These are phyloP conservation scores for Apiospora pterosperma DNA, from an alignment of 2,329 filamentous ascomycete species.

Conservation along the genomic window DNA sequence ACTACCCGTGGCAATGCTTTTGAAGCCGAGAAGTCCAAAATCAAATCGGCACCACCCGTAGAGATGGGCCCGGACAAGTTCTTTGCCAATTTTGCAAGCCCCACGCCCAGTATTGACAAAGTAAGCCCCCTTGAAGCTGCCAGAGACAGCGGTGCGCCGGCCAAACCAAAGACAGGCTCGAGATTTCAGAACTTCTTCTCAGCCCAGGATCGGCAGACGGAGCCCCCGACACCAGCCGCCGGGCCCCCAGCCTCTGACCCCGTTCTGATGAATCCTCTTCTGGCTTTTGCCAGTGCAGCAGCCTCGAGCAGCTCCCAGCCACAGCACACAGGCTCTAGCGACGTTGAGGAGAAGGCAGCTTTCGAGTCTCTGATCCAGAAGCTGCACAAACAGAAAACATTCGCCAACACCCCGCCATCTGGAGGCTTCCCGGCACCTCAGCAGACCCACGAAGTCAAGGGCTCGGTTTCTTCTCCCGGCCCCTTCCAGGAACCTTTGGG, in stretches of 20 bases:
- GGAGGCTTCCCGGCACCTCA: conserved; percentile 26
- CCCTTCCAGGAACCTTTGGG: conserved; percentile 40
- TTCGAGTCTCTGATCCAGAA: conserved; percentile 82
- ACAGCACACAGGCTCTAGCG: conserved; percentile 32
- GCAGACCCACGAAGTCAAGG: conserved; percentile 24
- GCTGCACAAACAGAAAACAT: conserved; percentile 59
- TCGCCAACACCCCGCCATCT: conserved; percentile 41
- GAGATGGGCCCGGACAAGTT: conserved; percentile 75
- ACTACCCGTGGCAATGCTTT: conserved; percentile 28
- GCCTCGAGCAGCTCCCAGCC: conserved; percentile 19
- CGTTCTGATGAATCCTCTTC: conserved; percentile 21
- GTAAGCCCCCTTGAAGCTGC: conserved; percentile 50
- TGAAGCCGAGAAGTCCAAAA: conserved; percentile 50
- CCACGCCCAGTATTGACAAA: conserved; percentile 37
- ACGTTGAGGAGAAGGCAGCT: conserved; percentile 74
- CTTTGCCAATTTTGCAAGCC: conserved; percentile 55
- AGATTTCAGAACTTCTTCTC: conserved; percentile 82
- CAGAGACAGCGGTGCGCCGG: conserved; percentile 35
- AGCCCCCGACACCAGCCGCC: conserved; percentile 40
- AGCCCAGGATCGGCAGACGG: conserved; percentile 49
- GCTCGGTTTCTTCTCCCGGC: conserved; percentile 42
- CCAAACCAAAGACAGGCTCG: conserved; percentile 60
- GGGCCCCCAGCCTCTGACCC: conserved; percentile 18
- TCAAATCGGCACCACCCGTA: conserved; percentile 58
- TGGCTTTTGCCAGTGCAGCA: conserved; percentile 21